A percentile compares a stretch with the other conserved stretches of the same genome.
Evolutionary conservation across 2,329 filamentous ascomycete genomes (phyloP).

Genomic region (Aulographum hederae): DNA sequence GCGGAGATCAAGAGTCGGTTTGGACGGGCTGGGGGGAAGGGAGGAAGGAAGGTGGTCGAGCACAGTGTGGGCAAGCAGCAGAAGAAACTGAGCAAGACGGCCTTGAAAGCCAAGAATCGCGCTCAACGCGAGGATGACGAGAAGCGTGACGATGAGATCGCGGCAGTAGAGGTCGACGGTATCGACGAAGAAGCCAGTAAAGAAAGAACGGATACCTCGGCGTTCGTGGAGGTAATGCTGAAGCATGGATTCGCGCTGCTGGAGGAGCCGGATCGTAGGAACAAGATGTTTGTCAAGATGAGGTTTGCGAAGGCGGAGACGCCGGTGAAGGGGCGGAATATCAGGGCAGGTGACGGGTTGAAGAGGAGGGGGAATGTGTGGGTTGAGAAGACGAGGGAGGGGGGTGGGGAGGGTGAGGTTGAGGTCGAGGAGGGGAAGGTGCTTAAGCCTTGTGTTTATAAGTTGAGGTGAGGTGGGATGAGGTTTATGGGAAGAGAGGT

Average conservation of each 20-base stretch:
- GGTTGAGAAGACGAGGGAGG: constrained; percentile 15
- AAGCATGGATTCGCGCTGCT: constrained; percentile 74
- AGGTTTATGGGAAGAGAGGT: no score
- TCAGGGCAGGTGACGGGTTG: constrained; percentile 17
- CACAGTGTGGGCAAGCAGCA: constrained; percentile 25
- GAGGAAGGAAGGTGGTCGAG: constrained; percentile 21
- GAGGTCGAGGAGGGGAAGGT: constrained; percentile 46
- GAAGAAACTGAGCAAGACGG: constrained; percentile 15
- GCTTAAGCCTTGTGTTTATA: constrained; percentile 92
- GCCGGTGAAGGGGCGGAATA: constrained; percentile 60
- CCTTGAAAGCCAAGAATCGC: constrained; percentile 22
- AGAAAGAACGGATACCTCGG: constrained; percentile 67
- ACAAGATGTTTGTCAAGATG: constrained; percentile 99
- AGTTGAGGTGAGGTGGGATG: constrained; percentile 55
- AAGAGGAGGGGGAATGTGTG: constrained; percentile 16
- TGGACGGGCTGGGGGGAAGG: constrained; percentile 32
- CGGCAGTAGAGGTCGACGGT: constrained; percentile 48
- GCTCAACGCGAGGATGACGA: constrained; percentile 27
- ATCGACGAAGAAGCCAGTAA: constrained; percentile 28
- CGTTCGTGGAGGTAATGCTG: constrained; percentile 68
- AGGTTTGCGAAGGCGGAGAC: constrained; percentile 72
- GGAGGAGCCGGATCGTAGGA: constrained; percentile 53
- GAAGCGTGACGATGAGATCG: constrained; percentile 36
- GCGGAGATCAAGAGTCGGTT: constrained; percentile 95
- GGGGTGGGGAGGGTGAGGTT: constrained; percentile 30